A percentile compares a stretch with the other conserved stretches of the same genome.
These are phyloP conservation scores for Aureobasidium sp. DNA, from an alignment of 2,329 filamentous ascomycete genomes.

Conservation along the genomic window DNA sequence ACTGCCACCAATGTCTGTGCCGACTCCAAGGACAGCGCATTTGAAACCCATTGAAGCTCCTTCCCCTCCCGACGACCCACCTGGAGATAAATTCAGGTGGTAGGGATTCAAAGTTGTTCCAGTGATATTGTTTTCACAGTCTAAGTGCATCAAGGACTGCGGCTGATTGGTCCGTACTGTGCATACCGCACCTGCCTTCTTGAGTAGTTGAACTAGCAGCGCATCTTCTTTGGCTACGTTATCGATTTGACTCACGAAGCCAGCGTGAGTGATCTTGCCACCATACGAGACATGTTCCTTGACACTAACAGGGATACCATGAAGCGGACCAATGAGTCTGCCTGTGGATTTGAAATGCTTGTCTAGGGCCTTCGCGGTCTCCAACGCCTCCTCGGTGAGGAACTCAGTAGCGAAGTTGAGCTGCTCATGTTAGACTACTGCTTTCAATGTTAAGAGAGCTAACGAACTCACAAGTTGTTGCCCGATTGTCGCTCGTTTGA, in stretches of 20 bases:
- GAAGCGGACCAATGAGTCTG: conserved; percentile 32
- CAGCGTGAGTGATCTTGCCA: conserved; percentile 17
- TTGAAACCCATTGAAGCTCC: conserved; percentile 48
- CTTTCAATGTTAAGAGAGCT: background rate
- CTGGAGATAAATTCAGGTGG: conserved; percentile 45
- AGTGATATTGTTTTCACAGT: conserved; percentile 46
- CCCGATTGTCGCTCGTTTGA: conserved; percentile 47
- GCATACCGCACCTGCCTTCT: conserved; percentile 47
- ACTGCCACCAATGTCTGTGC: conserved; percentile 47
- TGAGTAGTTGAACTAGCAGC: conserved; percentile 41
- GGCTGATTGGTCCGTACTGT: conserved; percentile 49
- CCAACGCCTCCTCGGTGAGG: conserved; percentile 32
- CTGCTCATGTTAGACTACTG: background rate
- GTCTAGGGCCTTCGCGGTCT: conserved; percentile 36
- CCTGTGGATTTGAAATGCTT: conserved; percentile 31
- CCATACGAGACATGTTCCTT: conserved; percentile 21
- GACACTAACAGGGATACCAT: conserved; percentile 21
- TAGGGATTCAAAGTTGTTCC: conserved; percentile 49
- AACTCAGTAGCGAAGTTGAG: conserved; percentile 41
- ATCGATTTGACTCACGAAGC: conserved; percentile 47
- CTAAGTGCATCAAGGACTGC: conserved; percentile 49
- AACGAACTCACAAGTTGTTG: conserved; percentile 43
- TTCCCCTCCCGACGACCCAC: conserved; percentile 52
- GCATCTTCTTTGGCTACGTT: conserved; percentile 41
- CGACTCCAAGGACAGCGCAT: conserved; percentile 51